These are phyloP conservation scores for Aspergillus pseudotamarii DNA, from an alignment of 2,329 filamentous ascomycete genomes.

Conservation along the genomic window DNA sequence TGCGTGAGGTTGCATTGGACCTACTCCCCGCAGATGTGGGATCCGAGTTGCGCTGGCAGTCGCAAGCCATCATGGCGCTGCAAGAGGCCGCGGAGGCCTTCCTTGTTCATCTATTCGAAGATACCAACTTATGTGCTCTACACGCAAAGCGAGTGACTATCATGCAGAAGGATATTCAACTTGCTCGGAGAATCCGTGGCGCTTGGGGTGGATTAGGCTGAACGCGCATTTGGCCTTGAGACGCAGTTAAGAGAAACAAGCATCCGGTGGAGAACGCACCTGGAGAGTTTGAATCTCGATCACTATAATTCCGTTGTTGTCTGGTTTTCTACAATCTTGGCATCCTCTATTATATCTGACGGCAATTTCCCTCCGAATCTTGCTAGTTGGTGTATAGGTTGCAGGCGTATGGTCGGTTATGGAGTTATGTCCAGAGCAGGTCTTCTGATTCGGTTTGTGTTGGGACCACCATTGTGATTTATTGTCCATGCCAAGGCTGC, in stretches of 20 bases:
- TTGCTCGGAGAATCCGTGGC: slow-evolving; percentile 78
- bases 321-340: slow-evolving; percentile 3
- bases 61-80: slow-evolving; percentile 86
- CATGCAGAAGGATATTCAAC: slow-evolving; percentile 97
- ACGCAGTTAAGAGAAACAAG: neutral
- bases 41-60: slow-evolving; percentile 88
- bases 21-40: slow-evolving; percentile 61
- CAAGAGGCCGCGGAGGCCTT: slow-evolving; percentile 98
- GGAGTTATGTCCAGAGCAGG: slow-evolving; percentile 16
- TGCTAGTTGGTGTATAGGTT: slow-evolving; percentile 13
- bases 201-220: slow-evolving; percentile 72
- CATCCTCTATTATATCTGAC: neutral
- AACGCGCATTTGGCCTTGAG: slow-evolving; percentile 14
- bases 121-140: slow-evolving; percentile 93
- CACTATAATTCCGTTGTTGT: slow-evolving; percentile 7
- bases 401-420: slow-evolving; percentile 16
- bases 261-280: slow-evolving; percentile 1
- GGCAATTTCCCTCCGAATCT: neutral
- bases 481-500: neutral
- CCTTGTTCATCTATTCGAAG: slow-evolving; percentile 93
- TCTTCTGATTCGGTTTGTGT: neutral
- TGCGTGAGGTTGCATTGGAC: slow-evolving; percentile 57
- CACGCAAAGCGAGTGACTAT: slow-evolving; percentile 97
- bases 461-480: slow-evolving; percentile 5
- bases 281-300: neutral